A percentile compares a stretch with the other conserved stretches of the same genome.
phyloP scores from a whole-genome alignment of 208 protist species.

The Kentomonas sorsogonicus region DNA sequence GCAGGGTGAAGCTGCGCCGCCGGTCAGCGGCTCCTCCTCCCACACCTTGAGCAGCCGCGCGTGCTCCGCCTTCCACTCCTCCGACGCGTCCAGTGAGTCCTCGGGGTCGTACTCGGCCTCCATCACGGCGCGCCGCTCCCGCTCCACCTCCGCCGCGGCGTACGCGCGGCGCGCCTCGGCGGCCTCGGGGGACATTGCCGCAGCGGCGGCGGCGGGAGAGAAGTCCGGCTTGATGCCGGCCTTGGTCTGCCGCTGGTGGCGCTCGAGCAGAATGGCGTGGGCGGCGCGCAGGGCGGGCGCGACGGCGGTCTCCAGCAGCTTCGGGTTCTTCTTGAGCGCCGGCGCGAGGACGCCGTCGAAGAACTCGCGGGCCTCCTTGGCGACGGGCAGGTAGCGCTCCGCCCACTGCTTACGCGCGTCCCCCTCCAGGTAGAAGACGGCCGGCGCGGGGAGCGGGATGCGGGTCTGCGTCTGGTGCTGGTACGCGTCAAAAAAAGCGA shows the following conservation, averaged over 20 bases:
- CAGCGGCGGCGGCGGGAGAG: constrained; percentile 5
- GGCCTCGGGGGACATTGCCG: not conserved
- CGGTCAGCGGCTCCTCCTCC: constrained; percentile 22
- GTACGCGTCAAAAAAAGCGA: constrained; percentile 58
- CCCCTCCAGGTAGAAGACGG: constrained; percentile 77
- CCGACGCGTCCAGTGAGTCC: constrained; percentile 49
- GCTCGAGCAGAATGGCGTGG: constrained; percentile 35
- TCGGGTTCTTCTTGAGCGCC: constrained; percentile 28
- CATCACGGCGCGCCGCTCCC: constrained; percentile 39
- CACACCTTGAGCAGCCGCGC: constrained; percentile 38
- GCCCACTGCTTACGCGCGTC: constrained; percentile 66
- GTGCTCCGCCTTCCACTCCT: constrained; percentile 74
- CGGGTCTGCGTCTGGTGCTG: constrained; percentile 68
- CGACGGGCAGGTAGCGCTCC: constrained; percentile 58
- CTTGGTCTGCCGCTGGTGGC: constrained; percentile 34
- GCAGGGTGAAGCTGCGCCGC: constrained; percentile 44
- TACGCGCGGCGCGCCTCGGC: constrained; percentile 12
- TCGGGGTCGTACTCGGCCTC: constrained; percentile 72
- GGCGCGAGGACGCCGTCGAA: constrained; percentile 46
- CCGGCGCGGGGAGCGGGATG: constrained; percentile 65
- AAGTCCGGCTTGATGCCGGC: constrained; percentile 27
- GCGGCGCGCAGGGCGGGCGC: constrained; percentile 38
- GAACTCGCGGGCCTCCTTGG: constrained; percentile 45
- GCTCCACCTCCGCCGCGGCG: constrained; percentile 38
- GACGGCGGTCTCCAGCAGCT: constrained; percentile 38